phyloP scores from a whole-genome alignment of 2,329 filamentous ascomycete species.

The Trichoderma sp. region DNA sequence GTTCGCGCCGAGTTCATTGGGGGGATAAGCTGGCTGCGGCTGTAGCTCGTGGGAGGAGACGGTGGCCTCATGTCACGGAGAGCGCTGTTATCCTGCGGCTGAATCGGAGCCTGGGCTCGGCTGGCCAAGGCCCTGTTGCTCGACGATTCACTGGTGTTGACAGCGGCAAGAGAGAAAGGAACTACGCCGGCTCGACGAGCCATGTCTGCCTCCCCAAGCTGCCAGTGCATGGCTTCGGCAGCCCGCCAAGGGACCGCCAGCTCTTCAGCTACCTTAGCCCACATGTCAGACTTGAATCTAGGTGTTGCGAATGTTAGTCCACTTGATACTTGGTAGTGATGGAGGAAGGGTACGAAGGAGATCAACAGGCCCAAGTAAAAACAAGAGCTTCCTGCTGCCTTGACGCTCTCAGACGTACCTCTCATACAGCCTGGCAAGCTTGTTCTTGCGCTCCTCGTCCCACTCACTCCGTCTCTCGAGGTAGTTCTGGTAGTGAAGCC shows the following conservation, averaged over 20 bases:
- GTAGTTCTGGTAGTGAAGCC: constrained; percentile 96
- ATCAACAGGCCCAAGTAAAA: neutral
- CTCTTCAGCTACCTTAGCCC: constrained; percentile 91
- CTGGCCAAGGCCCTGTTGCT: constrained; percentile 39
- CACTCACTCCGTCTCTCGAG: constrained; percentile 88
- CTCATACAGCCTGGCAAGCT: constrained; percentile 89
- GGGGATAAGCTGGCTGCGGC: constrained; percentile 34
- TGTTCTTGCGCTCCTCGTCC: constrained; percentile 98
- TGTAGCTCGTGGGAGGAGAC: constrained; percentile 42
- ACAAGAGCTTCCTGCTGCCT: neutral
- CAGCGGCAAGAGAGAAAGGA: constrained; percentile 69
- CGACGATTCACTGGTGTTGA: constrained; percentile 44
- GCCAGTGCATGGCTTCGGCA: constrained; percentile 98
- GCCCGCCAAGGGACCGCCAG: constrained; percentile 94
- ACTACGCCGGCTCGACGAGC: constrained; percentile 84
- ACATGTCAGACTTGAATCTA: constrained; percentile 98
- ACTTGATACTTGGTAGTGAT: neutral
- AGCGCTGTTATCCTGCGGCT: constrained; percentile 46
- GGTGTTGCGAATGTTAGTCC: neutral
- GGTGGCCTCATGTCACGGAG: constrained; percentile 42
- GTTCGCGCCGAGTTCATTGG: constrained; percentile 35
- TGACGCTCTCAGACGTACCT: constrained; percentile 57
- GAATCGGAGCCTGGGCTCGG: constrained; percentile 41
- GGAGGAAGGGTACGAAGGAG: too few relatives aligned
- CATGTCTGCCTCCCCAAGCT: constrained; percentile 91